phyloP scores from a whole-genome alignment of 75 land plant species.

The Sequoiadendron giganteum region DNA sequence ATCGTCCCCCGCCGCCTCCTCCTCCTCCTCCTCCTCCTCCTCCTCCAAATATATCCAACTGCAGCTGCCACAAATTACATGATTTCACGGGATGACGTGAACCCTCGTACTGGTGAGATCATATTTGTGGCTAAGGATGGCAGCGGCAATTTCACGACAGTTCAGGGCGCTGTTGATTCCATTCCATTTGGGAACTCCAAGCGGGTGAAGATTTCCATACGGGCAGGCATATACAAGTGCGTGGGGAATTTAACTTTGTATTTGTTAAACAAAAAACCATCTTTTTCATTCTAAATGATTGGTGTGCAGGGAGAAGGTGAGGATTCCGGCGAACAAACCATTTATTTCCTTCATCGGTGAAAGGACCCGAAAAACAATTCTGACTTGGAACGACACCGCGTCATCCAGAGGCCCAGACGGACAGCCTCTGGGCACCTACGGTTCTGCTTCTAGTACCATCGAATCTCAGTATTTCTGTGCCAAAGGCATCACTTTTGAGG shows the following conservation, averaged over 20 bases:
- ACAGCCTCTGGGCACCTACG: slow-evolving; percentile 47
- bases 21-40: not conserved
- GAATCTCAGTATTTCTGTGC: slow-evolving; percentile 83
- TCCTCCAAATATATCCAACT: not conserved
- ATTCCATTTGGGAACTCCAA: slow-evolving; percentile 41
- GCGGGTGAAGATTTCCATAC: slow-evolving; percentile 54
- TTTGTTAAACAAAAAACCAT: not conserved
- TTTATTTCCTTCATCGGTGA: slow-evolving; percentile 67
- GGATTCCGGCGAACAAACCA: slow-evolving; percentile 52
- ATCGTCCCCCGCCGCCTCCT: not conserved
- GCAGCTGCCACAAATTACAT: not conserved
- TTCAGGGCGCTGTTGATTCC: slow-evolving; percentile 69
- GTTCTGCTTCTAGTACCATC: slow-evolving; percentile 62
- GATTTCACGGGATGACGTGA: not conserved
- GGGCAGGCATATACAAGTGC: slow-evolving; percentile 67
- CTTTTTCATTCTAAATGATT: not conserved
- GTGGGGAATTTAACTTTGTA: not conserved
- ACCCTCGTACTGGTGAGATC: not conserved
- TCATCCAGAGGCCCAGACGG: slow-evolving; percentile 38
- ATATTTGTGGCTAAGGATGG: slow-evolving; percentile 53
- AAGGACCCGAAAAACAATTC: slow-evolving; percentile 37
- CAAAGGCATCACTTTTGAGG: slow-evolving; percentile 72
- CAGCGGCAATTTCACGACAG: slow-evolving; percentile 32
- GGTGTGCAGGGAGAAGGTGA: slow-evolving; percentile 74
- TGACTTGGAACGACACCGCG: slow-evolving; percentile 71